Conservation (phyloP, 768 basidiomycete species). For the Punctularia strigosozonata region DNA sequence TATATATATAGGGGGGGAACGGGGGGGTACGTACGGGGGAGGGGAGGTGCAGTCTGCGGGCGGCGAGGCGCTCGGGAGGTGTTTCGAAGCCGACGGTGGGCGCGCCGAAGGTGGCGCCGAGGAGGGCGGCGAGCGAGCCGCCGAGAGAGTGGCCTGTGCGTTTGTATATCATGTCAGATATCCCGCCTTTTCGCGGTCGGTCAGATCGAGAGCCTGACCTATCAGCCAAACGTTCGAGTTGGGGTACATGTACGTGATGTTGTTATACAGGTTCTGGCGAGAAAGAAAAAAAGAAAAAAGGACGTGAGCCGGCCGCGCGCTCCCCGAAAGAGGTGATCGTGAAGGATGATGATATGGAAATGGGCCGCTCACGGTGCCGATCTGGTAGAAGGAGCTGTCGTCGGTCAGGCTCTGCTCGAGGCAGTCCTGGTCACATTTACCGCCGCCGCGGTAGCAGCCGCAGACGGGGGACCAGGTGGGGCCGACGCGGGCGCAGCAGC, state of each 20-base stretch:
- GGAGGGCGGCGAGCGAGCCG: constrained; percentile 71
- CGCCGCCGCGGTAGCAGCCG: constrained; percentile 64
- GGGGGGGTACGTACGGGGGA: constrained; percentile 44
- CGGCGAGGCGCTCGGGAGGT: constrained; percentile 51
- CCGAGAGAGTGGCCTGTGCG: constrained; percentile 64
- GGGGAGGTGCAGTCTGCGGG: constrained; percentile 76
- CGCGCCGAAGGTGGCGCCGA: constrained; percentile 85
- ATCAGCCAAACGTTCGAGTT: constrained; percentile 81
- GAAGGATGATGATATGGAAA: background rate
- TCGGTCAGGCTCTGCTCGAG: constrained; percentile 66
- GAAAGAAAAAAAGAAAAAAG: background rate
- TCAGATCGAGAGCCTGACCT: no score
- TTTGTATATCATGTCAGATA: constrained; percentile 6
- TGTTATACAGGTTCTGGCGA: constrained; percentile 79
- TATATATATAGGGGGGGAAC: background rate
- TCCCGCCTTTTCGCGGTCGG: no score
- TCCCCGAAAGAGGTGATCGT: no score
- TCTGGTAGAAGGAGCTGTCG: constrained; percentile 80
- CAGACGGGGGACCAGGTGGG: constrained; percentile 93
- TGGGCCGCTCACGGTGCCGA: constrained; percentile 56
- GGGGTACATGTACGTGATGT: constrained; percentile 86
- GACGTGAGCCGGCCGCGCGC: no score
- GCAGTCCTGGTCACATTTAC: constrained; percentile 74
- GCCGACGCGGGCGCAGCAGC: constrained; percentile 92
- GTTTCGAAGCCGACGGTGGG: constrained; percentile 89